Conservation (phyloP, 805 yeast genomes). For the Kodamaea restingae region DNA sequence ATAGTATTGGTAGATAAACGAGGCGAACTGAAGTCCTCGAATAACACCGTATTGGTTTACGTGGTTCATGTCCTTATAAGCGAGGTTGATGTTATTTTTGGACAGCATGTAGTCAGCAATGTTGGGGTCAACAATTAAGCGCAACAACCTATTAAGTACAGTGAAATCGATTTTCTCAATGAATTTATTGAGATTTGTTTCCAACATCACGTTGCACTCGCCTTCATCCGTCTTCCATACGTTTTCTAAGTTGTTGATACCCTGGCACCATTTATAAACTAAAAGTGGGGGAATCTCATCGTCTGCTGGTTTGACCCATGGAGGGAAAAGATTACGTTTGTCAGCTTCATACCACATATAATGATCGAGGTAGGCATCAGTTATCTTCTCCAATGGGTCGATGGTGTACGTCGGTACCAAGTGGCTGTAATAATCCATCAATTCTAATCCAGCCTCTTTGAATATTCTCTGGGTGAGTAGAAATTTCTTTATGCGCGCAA, state of each 20-base stretch:
- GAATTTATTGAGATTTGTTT: slow-evolving; percentile 63
- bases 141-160: slow-evolving; percentile 70
- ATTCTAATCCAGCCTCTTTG: slow-evolving; percentile 79
- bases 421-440: slow-evolving; percentile 87
- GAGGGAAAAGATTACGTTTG: slow-evolving; percentile 80
- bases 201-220: slow-evolving; percentile 78
- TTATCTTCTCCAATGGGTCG: slow-evolving; percentile 90
- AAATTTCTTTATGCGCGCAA: slow-evolving; percentile 77
- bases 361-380: slow-evolving; percentile 94
- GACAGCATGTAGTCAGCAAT: slow-evolving; percentile 94
- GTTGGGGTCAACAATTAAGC: slow-evolving; percentile 81
- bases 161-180: slow-evolving; percentile 89
- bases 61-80: slow-evolving; percentile 94
- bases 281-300: slow-evolving; percentile 88
- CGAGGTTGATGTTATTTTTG: slow-evolving; percentile 74
- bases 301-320: slow-evolving; percentile 95
- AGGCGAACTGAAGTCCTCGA: slow-evolving; percentile 85
- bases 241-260: slow-evolving; percentile 69
- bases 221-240: slow-evolving; percentile 81
- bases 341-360: slow-evolving; percentile 96
- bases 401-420: slow-evolving; percentile 81
- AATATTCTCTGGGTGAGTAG: slow-evolving; percentile 86
- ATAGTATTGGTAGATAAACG: slow-evolving; percentile 86
- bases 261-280: slow-evolving; percentile 92
- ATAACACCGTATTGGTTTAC: slow-evolving; percentile 84